These are phyloP conservation scores for Cicer chorassanicum DNA, from an alignment of 306 rosid genomes.

Conservation along the genomic window DNA sequence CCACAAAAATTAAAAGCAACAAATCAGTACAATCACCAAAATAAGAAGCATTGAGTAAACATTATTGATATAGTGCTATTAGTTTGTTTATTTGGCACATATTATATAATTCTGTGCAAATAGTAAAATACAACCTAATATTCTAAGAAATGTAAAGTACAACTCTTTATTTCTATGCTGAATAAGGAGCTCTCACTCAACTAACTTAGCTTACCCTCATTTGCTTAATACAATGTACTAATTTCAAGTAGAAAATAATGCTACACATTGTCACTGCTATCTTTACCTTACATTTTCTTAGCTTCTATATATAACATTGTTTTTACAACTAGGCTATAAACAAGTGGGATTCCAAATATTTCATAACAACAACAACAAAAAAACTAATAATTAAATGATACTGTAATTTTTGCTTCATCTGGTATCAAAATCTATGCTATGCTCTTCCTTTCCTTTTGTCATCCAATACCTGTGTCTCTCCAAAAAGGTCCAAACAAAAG, in stretches of 20 bases:
- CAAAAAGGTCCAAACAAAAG: constrained; percentile 35
- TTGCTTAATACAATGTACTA: not conserved
- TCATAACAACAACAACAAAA: not conserved
- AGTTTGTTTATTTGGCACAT: not conserved
- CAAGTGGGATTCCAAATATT: not conserved
- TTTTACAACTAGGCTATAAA: constrained; percentile 23
- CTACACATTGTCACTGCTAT: not conserved
- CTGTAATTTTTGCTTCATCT: constrained; percentile 23
- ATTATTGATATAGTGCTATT: too few relatives aligned
- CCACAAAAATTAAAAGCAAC: too few relatives aligned
- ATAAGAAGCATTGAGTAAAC: too few relatives aligned
- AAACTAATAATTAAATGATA: constrained; percentile 30
- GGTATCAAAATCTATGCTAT: not conserved
- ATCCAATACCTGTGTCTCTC: constrained; percentile 54
- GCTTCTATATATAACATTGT: constrained; percentile 9
- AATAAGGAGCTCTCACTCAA: not conserved
- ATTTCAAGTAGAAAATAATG: constrained; percentile 16
- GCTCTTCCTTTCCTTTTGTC: constrained; percentile 60
- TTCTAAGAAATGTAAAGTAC: constrained; percentile 1
- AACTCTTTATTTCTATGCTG: constrained; percentile 6
- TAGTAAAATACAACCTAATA: not conserved
- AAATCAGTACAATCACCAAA: too few relatives aligned
- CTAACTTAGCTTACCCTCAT: not conserved
- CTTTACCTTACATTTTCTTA: constrained; percentile 28
- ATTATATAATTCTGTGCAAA: not conserved